These are phyloP conservation scores for Hypoxylon subgilvum DNA, from an alignment of 495 filamentous ascomycete genomes.

Conservation along the genomic window DNA sequence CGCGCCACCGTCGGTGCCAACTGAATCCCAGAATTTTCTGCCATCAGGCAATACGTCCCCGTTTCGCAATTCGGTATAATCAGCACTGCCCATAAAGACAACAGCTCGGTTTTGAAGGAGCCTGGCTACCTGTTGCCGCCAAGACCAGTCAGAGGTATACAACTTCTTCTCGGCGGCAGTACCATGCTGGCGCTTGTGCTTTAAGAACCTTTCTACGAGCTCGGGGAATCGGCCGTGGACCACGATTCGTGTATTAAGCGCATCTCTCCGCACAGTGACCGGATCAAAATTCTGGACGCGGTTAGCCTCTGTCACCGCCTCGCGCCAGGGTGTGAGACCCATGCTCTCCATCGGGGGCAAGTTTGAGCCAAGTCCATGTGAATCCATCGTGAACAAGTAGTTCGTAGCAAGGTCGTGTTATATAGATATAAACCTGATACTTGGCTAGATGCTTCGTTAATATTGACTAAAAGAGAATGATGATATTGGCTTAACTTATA, in stretches of 20 bases:
- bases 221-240: conserved; percentile 26
- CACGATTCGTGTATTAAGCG: conserved; percentile 28
- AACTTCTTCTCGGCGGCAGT: conserved; percentile 14
- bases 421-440: too few species aligned
- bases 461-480: too few species aligned
- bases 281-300: conserved; percentile 29
- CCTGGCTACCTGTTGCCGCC: conserved; percentile 25
- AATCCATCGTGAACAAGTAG: too few species aligned
- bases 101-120: conserved; percentile 37
- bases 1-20: conserved; percentile 5
- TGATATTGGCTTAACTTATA: too few species aligned
- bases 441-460: too few species aligned
- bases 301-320: conserved; percentile 31
- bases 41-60: background rate
- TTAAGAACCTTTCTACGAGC: conserved; percentile 32
- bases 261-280: conserved; percentile 20
- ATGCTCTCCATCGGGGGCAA: conserved; percentile 2
- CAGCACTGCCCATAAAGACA: conserved; percentile 15
- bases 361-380: too few species aligned
- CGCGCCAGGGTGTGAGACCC: conserved; percentile 22
- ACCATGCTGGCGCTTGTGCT: conserved; percentile 29
- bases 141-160: conserved; percentile 26
- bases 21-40: conserved; percentile 23
- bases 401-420: too few species aligned
- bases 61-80: conserved; percentile 29